Evolutionary conservation across 2,329 filamentous ascomycete species (phyloP).

Genomic region (Metarhizium anisopliae): DNA sequence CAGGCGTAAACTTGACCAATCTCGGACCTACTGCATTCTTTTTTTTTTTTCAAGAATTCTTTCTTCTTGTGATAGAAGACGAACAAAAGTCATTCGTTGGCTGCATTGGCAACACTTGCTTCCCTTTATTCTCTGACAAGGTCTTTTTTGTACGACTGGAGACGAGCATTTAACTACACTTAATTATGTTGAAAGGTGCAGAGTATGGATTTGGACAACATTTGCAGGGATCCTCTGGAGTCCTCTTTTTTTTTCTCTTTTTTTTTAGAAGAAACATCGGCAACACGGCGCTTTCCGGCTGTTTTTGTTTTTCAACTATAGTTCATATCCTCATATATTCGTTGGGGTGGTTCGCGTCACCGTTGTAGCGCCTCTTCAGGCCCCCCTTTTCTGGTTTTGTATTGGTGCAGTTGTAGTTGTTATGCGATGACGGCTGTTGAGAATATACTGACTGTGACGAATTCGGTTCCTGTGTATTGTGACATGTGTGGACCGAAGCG

Average conservation of each 20-base stretch:
- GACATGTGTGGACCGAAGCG: not conserved
- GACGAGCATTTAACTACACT: not conserved
- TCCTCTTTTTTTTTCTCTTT: not conserved
- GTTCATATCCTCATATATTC: not conserved
- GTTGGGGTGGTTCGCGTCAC: not conserved
- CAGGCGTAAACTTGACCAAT: slow-evolving; percentile 8
- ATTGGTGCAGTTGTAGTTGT: not conserved
- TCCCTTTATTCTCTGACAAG: not conserved
- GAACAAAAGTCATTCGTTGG: not conserved
- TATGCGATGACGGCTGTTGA: not conserved
- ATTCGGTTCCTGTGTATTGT: not conserved
- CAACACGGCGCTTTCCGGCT: slow-evolving; percentile 1
- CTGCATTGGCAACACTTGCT: not conserved
- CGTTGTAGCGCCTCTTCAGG: not conserved
- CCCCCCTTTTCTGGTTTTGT: not conserved
- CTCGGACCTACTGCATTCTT: not conserved
- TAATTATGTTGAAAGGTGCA: not conserved
- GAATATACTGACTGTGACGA: not conserved
- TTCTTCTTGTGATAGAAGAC: not conserved
- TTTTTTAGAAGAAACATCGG: slow-evolving; percentile 1
- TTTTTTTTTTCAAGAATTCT: too few species aligned
- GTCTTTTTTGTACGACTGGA: not conserved
- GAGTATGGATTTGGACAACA: not conserved
- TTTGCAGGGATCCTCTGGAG: not conserved
- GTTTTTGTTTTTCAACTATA: not conserved